phyloP scores from a whole-genome alignment of 2,329 filamentous ascomycete species.

The Paraphaeosphaeria minitans region DNA sequence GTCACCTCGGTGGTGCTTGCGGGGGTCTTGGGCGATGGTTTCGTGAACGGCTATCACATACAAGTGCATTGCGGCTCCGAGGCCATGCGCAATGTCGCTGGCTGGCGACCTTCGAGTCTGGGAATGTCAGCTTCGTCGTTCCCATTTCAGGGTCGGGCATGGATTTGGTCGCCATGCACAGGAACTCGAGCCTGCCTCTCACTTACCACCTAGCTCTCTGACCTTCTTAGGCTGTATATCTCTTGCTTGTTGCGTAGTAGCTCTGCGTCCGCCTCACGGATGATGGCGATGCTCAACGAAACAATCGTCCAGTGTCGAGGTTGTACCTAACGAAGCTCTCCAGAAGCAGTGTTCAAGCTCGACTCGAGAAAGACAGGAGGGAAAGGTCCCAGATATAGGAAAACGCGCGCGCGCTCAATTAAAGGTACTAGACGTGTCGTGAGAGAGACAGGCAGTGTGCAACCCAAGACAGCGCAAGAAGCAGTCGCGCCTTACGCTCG shows the following conservation, averaged over 20 bases:
- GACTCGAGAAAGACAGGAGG: neutral
- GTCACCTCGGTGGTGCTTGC: conserved; percentile 10
- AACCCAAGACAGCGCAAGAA: conserved; percentile 13
- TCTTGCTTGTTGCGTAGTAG: neutral
- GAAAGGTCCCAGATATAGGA: conserved; percentile 7
- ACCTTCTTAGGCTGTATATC: neutral
- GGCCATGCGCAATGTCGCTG: conserved; percentile 13
- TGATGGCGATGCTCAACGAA: neutral
- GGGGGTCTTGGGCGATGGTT: conserved; percentile 9
- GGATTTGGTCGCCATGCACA: neutral
- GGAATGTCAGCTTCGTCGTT: neutral
- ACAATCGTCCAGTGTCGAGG: neutral
- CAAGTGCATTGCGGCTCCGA: conserved; percentile 16
- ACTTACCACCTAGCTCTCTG: neutral
- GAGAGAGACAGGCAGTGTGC: conserved; percentile 15
- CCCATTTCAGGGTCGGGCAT: neutral
- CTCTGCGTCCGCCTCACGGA: neutral
- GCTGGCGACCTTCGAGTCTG: neutral
- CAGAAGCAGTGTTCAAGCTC: neutral
- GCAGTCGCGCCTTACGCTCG: conserved; percentile 14
- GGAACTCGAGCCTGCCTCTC: neutral
- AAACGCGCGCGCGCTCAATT: conserved; percentile 6
- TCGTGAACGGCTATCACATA: conserved; percentile 12
- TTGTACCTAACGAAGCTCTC: neutral
- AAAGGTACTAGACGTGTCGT: conserved; percentile 1